These are phyloP conservation scores for Fraxinus angustifolia DNA, from an alignment of 305 asterid species.

Conservation along the genomic window DNA sequence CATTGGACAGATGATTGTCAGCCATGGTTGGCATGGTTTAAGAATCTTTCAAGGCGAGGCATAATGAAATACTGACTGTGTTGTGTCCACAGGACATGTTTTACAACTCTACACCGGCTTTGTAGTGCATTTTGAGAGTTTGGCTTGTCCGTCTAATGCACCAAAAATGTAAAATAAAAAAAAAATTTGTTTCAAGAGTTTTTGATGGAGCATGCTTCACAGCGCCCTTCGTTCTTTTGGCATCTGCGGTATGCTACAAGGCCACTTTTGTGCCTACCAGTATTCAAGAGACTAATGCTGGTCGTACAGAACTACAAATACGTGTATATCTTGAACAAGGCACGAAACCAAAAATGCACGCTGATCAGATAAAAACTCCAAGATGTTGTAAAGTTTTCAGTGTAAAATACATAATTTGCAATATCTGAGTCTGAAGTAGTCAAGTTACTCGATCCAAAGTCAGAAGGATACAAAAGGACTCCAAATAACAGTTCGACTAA, in stretches of 20 bases:
- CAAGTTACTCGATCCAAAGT: background rate
- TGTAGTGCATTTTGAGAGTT: background rate
- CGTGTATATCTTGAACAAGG: background rate
- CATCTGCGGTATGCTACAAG: background rate
- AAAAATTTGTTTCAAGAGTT: background rate
- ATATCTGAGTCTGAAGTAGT: background rate
- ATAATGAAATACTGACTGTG: background rate
- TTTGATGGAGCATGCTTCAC: background rate
- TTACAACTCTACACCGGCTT: background rate
- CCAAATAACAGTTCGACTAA: constrained; percentile 1
- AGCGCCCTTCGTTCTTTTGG: background rate
- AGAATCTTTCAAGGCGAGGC: background rate
- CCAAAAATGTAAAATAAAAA: background rate
- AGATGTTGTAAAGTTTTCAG: background rate
- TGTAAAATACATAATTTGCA: background rate
- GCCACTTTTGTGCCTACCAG: background rate
- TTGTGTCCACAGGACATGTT: background rate
- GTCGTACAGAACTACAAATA: background rate
- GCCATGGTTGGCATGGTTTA: background rate
- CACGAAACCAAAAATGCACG: background rate
- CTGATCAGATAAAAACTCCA: background rate
- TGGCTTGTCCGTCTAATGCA: background rate
- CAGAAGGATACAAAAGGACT: constrained; percentile 2
- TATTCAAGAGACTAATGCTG: background rate
- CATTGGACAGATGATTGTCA: background rate